Base-by-base conservation (phyloP, 2,329 filamentous ascomycete genomes). In the Erysiphe pulchra region DNA sequence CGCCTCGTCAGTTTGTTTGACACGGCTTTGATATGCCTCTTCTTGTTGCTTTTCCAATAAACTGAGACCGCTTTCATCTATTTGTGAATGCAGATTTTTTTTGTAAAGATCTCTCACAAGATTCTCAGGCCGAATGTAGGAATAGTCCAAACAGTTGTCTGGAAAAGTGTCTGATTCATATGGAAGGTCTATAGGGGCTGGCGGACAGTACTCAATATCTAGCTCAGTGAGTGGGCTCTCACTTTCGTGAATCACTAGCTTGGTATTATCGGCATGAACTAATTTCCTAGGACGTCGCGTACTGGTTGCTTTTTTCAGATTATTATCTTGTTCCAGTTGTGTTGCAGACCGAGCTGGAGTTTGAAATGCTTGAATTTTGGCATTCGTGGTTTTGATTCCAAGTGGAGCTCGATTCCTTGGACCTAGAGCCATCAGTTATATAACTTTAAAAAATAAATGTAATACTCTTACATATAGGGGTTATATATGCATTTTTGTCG, bases 381-480 rank as follows among this genome's bases (percentile, higher is more conserved):
- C 84, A 61, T 98, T 98, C 45, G 90, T 95, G 1, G 87, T 95
- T 63, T 98, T 98, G 68, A 83, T 79, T 32, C 87, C 87, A 42
- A 98, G 65, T 12, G 84, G 81, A 34, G 86, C 85, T 55, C 87
- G 76, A 48, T 67, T 77, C 48, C 75, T 74, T 44, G 77, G 51
- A 48, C 57, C 58, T 57, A 36, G 18, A 36, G 4, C 12, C n/a
- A 36, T 45, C 24, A 48, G 34, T 24, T 30, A 42, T 30, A 32
- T 12, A 31, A 10, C n/a, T 16, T 9, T 4, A 17, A 5, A 31
- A 5, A 11, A 17, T 2, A 20, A 17, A 32, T 17, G n/a, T 30
- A 12, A 30, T 10, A 42, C 47, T 54, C 70, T 50, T 68, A 92
- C 85, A 80, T 56, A 81, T 69, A 31, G 87, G 87, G 18, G 87